These are phyloP conservation scores for Nigrospora sphaerica DNA, from an alignment of 2,329 filamentous ascomycete genomes.

Conservation along the genomic window DNA sequence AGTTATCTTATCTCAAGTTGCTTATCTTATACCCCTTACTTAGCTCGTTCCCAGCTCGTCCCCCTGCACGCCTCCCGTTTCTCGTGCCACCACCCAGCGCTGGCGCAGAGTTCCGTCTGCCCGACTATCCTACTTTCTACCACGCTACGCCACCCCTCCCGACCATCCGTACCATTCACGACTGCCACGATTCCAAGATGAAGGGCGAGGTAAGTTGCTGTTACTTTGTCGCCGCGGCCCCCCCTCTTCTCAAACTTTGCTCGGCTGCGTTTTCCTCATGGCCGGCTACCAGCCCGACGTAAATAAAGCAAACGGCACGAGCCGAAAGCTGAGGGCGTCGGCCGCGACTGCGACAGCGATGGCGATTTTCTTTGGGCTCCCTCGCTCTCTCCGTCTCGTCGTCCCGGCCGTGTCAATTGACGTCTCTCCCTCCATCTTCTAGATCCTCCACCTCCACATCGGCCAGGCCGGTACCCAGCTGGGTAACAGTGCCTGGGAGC, in stretches of 20 bases:
- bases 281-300: not conserved
- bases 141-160: not conserved
- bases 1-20: not conserved
- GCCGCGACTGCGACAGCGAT: not conserved
- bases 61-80: not conserved
- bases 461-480: slow-evolving; percentile 68
- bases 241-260: not conserved
- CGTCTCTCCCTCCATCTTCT: slow-evolving; percentile 7
- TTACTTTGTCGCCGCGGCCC: not conserved
- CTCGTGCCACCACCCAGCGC: slow-evolving; percentile 2
- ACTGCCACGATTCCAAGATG: slow-evolving; percentile 31
- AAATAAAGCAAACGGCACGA: not conserved
- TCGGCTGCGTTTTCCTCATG: not conserved
- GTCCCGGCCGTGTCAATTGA: not conserved
- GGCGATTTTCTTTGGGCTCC: not conserved
- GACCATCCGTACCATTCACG: not conserved
- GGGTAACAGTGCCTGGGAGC: slow-evolving; percentile 69
- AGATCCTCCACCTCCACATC: slow-evolving; percentile 59
- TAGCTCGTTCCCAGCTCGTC: not conserved
- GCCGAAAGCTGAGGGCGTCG: not conserved
- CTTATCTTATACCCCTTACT: not conserved
- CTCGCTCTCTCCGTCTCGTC: not conserved
- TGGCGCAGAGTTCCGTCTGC: slow-evolving; percentile 6
- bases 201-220: slow-evolving; percentile 46
- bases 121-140: not conserved